Conservation (phyloP, 116 monocot genomes). For the Papilionanthe hybrid region DNA sequence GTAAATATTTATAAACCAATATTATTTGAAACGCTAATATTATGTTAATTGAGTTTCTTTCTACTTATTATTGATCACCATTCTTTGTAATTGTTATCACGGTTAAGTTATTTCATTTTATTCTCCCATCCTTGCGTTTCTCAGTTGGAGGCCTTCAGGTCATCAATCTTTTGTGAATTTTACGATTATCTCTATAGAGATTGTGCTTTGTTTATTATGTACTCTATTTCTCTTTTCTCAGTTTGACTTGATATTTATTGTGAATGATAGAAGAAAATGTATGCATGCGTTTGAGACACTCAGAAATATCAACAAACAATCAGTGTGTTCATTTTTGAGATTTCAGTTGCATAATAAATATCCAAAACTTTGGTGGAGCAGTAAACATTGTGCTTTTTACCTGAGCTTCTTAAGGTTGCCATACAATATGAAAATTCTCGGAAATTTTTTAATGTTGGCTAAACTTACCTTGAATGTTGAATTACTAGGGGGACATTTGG, state of each 20-base stretch:
- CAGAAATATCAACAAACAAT: background rate
- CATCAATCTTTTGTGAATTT: background rate
- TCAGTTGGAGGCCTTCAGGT: background rate
- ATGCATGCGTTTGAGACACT: background rate
- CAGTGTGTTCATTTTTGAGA: background rate
- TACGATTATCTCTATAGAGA: background rate
- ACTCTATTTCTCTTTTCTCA: background rate
- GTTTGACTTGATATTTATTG: background rate
- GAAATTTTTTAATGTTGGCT: too few species aligned
- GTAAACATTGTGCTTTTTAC: too few species aligned
- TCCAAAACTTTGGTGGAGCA: too few species aligned
- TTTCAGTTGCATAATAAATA: background rate
- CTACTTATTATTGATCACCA: background rate
- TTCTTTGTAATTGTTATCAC: background rate
- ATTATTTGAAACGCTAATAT: background rate
- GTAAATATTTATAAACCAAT: background rate
- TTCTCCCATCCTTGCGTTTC: background rate
- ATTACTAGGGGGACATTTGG: too few species aligned
- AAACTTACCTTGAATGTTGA: too few species aligned
- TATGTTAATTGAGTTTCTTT: background rate
- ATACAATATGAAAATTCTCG: too few species aligned
- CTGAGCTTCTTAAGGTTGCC: too few species aligned
- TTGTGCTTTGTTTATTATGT: background rate
- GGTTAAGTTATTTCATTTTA: background rate
- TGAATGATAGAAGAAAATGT: background rate